These are phyloP conservation scores for Euphorbia peplus DNA, from an alignment of 345 rosid genomes.

Conservation along the genomic window DNA sequence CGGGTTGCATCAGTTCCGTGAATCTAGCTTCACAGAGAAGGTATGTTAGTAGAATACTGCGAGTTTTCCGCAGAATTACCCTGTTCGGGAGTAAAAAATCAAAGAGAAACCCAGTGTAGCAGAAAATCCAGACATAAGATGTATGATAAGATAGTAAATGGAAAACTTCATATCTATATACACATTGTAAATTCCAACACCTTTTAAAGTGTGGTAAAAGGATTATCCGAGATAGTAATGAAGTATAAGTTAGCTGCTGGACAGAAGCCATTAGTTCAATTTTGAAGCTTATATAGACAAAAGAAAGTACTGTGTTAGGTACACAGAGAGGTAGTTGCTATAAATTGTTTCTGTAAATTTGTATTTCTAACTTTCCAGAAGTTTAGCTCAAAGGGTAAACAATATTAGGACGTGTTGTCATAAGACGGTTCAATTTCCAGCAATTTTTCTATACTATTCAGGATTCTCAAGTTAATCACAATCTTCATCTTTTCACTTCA, in stretches of 20 bases:
- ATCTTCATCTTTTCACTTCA: too few relatives aligned
- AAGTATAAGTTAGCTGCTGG: background rate
- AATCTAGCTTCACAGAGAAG: conserved; percentile 57
- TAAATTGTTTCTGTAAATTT: too few relatives aligned
- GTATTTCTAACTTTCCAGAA: too few relatives aligned
- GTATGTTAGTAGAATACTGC: conserved; percentile 43
- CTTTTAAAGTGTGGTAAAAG: background rate
- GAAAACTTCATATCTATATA: background rate
- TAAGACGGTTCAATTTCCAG: too few relatives aligned
- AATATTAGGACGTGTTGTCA: too few relatives aligned
- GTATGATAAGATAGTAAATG: conserved; percentile 14
- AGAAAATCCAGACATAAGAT: conserved; percentile 7
- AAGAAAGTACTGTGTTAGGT: too few relatives aligned
- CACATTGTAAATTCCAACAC: background rate
- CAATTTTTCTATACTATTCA: too few relatives aligned
- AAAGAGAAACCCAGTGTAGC: conserved; percentile 36
- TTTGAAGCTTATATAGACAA: background rate
- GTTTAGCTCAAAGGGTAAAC: too few relatives aligned
- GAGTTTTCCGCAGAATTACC: conserved; percentile 33
- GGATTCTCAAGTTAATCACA: too few relatives aligned
- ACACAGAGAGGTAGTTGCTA: too few relatives aligned
- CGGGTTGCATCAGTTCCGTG: conserved; percentile 52
- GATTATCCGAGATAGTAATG: background rate
- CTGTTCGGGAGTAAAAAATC: conserved; percentile 48
- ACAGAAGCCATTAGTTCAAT: conserved; percentile 2